Percentiles rank a stretch among this genome's conserved stretches.
phyloP scores from a whole-genome alignment of 164 flowering plant genomes.

The Stephania cephalantha region DNA sequence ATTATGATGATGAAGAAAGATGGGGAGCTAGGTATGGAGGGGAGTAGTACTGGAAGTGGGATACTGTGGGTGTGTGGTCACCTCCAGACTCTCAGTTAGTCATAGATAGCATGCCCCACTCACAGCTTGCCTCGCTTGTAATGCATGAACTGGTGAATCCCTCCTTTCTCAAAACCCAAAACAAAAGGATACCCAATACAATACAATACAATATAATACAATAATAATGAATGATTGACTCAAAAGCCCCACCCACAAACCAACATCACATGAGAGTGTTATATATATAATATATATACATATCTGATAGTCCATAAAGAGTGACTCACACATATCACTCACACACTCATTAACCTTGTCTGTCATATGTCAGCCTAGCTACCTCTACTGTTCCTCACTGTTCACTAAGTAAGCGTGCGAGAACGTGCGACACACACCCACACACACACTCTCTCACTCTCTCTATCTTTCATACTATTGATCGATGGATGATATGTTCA shows the following conservation, averaged over 20 bases:
- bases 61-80: constrained; percentile 1
- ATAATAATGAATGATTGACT: too few species aligned
- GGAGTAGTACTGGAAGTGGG: neutral
- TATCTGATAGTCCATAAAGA: neutral
- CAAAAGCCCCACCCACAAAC: too few species aligned
- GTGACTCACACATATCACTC: too few species aligned
- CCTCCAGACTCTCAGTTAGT: neutral
- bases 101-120: neutral
- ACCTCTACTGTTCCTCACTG: too few species aligned
- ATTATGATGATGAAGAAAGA: too few species aligned
- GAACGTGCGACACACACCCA: neutral
- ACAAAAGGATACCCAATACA: neutral
- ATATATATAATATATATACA: too few species aligned
- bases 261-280: too few species aligned
- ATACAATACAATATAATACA: too few species aligned
- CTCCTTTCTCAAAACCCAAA: neutral
- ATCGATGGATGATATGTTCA: constrained; percentile 15
- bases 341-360: too few species aligned
- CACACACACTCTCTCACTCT: neutral
- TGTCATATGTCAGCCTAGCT: too few species aligned
- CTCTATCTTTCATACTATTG: neutral
- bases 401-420: neutral
- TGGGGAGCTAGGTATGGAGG: neutral
- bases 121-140: too few species aligned
- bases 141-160: neutral